phyloP scores from a whole-genome alignment of 495 filamentous ascomycete species.

The Podospora anserina region DNA sequence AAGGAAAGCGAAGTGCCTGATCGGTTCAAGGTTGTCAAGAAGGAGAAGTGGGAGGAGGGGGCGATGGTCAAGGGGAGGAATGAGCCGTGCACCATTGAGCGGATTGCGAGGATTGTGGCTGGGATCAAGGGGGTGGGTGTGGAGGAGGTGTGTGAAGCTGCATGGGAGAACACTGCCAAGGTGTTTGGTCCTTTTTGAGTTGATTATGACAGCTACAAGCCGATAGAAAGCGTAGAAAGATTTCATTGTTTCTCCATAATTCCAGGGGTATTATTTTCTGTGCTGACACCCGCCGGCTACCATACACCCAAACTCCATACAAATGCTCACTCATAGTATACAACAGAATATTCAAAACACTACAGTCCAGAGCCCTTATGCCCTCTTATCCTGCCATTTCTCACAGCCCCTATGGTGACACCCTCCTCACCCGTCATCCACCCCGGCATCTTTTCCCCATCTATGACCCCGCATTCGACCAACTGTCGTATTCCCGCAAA shows the following conservation, averaged over 20 bases:
- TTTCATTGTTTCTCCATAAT: neutral
- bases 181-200: slow-evolving; percentile 59
- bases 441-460: slow-evolving; percentile 74
- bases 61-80: slow-evolving; percentile 87
- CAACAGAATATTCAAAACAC: neutral
- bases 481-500: slow-evolving; percentile 74
- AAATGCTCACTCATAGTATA: neutral
- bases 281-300: neutral
- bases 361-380: slow-evolving; percentile 48
- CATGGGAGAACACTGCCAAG: slow-evolving; percentile 76
- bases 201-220: slow-evolving; percentile 48
- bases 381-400: slow-evolving; percentile 56
- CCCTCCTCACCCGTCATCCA: slow-evolving; percentile 91
- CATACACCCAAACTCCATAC: slow-evolving; percentile 2
- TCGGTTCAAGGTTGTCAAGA: slow-evolving; percentile 65
- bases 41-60: slow-evolving; percentile 84
- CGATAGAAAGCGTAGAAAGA: neutral
- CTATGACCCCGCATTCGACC: slow-evolving; percentile 68
- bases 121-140: slow-evolving; percentile 73
- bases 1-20: slow-evolving; percentile 47
- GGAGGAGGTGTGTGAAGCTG: slow-evolving; percentile 79
- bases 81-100: slow-evolving; percentile 78
- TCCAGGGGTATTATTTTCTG: neutral
- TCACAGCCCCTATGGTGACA: slow-evolving; percentile 67
- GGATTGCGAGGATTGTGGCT: slow-evolving; percentile 84